A percentile compares a stretch with the other conserved stretches of the same genome.
Conservation (phyloP, 2,329 filamentous ascomycete genomes). For the Huntiella savannae region DNA sequence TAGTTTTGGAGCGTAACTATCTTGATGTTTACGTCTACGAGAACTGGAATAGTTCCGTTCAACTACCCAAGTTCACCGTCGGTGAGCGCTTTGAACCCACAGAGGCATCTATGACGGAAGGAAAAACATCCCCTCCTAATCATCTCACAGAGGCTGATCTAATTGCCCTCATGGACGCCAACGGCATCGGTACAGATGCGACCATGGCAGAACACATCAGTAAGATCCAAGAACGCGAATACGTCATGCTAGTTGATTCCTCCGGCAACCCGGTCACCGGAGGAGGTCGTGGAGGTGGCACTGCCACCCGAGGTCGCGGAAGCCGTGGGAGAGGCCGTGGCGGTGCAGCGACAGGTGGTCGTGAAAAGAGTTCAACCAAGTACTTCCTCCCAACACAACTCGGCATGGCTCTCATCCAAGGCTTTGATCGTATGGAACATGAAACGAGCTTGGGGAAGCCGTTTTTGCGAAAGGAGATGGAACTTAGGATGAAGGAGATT, state of each 20-base stretch:
- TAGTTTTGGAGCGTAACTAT: slow-evolving; percentile 78
- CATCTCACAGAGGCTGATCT: slow-evolving; percentile 92
- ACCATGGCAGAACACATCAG: slow-evolving; percentile 98
- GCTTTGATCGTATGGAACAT: slow-evolving; percentile 85
- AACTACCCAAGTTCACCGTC: slow-evolving; percentile 59
- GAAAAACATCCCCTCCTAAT: slow-evolving; percentile 67
- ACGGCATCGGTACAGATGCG: slow-evolving; percentile 93
- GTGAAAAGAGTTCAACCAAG: slow-evolving; percentile 34
- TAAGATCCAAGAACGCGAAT: slow-evolving; percentile 80
- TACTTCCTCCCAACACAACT: slow-evolving; percentile 88
- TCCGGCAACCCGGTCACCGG: slow-evolving; percentile 18
- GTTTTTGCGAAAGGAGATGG: slow-evolving; percentile 94
- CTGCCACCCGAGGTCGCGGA: slow-evolving; percentile 27
- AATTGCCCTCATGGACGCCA: slow-evolving; percentile 93
- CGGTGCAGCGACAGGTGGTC: slow-evolving; percentile 17
- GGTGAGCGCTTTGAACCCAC: slow-evolving; percentile 75
- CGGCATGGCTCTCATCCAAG: slow-evolving; percentile 78
- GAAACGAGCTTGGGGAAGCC: slow-evolving; percentile 89
- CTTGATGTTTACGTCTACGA: slow-evolving; percentile 93
- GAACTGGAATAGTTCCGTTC: slow-evolving; percentile 76
- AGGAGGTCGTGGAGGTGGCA: slow-evolving; percentile 14
- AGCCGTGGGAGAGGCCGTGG: slow-evolving; percentile 29
- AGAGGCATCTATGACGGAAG: slow-evolving; percentile 75
- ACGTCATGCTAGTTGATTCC: slow-evolving; percentile 48
- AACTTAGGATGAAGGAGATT: slow-evolving; percentile 89